Conservation (phyloP, 805 yeast genomes). For the Yarrowia sp. region DNA sequence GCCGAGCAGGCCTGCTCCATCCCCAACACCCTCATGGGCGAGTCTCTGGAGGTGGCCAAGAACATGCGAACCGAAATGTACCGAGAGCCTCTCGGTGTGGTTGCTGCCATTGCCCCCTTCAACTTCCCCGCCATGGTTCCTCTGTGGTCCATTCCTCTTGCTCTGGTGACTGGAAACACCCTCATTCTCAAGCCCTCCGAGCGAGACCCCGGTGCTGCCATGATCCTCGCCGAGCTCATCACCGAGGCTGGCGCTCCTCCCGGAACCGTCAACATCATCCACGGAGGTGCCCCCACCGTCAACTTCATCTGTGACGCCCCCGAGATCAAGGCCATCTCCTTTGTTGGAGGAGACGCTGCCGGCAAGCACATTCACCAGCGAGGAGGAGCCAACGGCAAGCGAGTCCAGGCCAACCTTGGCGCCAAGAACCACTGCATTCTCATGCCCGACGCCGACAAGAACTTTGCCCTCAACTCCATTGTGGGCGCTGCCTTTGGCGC, state of each 20-base stretch:
- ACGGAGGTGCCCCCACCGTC: slow-evolving; percentile 70
- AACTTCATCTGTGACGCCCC: slow-evolving; percentile 68
- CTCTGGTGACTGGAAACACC: slow-evolving; percentile 69
- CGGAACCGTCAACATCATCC: slow-evolving; percentile 68
- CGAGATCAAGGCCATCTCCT: slow-evolving; percentile 70
- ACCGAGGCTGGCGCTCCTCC: slow-evolving; percentile 72
- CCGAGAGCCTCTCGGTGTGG: slow-evolving; percentile 67
- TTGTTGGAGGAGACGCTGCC: slow-evolving; percentile 76
- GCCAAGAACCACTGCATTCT: slow-evolving; percentile 76
- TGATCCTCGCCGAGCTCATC: slow-evolving; percentile 67
- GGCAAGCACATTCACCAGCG: slow-evolving; percentile 68
- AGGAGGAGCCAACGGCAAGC: slow-evolving; percentile 65
- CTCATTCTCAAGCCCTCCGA: slow-evolving; percentile 68
- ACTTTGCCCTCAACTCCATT: slow-evolving; percentile 59
- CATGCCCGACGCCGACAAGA: slow-evolving; percentile 67
- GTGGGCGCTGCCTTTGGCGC: slow-evolving; percentile 80
- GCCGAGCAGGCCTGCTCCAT: slow-evolving; percentile 71
- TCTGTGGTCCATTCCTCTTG: slow-evolving; percentile 61
- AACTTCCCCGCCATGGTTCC: slow-evolving; percentile 86
- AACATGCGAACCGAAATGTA: slow-evolving; percentile 78
- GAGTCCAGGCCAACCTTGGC: slow-evolving; percentile 74
- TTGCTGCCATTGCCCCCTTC: slow-evolving; percentile 75
- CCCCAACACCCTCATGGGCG: slow-evolving; percentile 59
- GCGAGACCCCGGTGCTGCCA: slow-evolving; percentile 77
- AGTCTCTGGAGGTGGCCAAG: slow-evolving; percentile 60